Evolutionary conservation across 2,329 filamentous ascomycete genomes (phyloP), one percentile per base, ranked within the genome.

Genomic region (Epichloe baconii): DNA sequence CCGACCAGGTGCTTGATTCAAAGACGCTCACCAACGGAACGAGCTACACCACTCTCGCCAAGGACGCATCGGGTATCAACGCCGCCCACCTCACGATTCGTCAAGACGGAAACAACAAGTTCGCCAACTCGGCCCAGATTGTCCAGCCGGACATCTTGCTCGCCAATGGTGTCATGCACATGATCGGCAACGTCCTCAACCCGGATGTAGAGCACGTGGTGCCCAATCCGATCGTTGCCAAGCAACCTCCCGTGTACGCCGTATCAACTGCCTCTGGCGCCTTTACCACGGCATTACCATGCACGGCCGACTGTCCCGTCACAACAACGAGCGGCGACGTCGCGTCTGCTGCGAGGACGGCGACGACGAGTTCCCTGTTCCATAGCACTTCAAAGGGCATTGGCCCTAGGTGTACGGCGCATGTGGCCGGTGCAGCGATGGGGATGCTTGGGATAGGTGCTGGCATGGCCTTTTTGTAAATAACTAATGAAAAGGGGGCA

Each of bases 141-240:
- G 63, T 75, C n/a, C 66, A 70, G 53, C 66, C 72, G 1, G 75
- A 81, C 56, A 70, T 78, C 35, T 65, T 82, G 15, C 62, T 78
- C 44, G 71, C 74, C 51, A 80, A 80, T 57, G 78, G 78, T 40
- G 75, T 81, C 47, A 62, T 80, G 19, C 79, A 82, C 61, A 67
- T 81, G 44, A 69, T 81, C 51, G 78, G 82, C 59, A 70, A 68
- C 52, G 71, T 76, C 7, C 64, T 77, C 34, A 76, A 72, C 58
- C 73, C 71, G 1, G 61, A 70, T 38, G 66, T 61, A 4, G 52
- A 64, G 14, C 57, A 56, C 3, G 64, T 60, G 3, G 54, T 56
- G 17, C 72, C 72, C 0, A 64, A 75, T 45, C 65, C 68, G 6
- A 61, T 59, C 3, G 55, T 63, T 1, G 59, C 58, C 23, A 71